These are phyloP conservation scores for Malassezia dermatis DNA, from an alignment of 1,284 basidiomycete genomes.

Conservation along the genomic window DNA sequence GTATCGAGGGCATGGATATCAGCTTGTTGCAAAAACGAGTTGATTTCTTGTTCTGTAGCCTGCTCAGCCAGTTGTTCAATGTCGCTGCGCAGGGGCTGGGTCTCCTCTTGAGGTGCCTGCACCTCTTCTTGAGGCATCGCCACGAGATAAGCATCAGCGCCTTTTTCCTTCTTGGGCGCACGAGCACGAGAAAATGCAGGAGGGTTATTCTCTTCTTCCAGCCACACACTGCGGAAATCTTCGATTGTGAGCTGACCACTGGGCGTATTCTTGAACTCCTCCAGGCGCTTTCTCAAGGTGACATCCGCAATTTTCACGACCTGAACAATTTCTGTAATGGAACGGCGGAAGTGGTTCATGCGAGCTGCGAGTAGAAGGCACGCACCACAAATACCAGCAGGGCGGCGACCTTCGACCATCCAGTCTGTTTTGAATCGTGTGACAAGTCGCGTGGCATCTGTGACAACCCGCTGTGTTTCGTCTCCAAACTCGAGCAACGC, in stretches of 20 bases:
- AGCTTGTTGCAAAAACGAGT: constrained; percentile 28
- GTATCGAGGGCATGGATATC: constrained; percentile 28
- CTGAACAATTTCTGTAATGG: constrained; percentile 78
- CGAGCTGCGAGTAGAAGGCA: constrained; percentile 86
- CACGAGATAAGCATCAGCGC: background rate
- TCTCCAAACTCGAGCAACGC: constrained; percentile 94
- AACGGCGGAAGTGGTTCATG: constrained; percentile 94
- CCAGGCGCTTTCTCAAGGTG: constrained; percentile 83
- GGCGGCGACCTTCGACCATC: constrained; percentile 89
- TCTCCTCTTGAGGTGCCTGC: background rate
- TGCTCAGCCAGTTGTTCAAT: constrained; percentile 34
- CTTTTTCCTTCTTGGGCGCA: constrained; percentile 59
- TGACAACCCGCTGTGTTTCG: constrained; percentile 79
- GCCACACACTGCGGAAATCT: constrained; percentile 83
- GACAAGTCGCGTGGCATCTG: constrained; percentile 85
- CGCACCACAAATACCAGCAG: constrained; percentile 93
- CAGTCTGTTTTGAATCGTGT: constrained; percentile 92
- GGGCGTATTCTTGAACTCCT: constrained; percentile 84
- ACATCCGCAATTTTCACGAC: constrained; percentile 96
- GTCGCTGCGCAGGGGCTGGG: background rate
- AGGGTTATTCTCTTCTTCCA: constrained; percentile 81
- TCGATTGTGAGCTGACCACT: constrained; percentile 75
- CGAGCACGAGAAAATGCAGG: constrained; percentile 63
- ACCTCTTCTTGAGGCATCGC: constrained; percentile 2
- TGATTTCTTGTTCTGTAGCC: constrained; percentile 37